Conservation (phyloP, 2,329 filamentous ascomycete genomes). For the Ceratocystis cubensis region DNA sequence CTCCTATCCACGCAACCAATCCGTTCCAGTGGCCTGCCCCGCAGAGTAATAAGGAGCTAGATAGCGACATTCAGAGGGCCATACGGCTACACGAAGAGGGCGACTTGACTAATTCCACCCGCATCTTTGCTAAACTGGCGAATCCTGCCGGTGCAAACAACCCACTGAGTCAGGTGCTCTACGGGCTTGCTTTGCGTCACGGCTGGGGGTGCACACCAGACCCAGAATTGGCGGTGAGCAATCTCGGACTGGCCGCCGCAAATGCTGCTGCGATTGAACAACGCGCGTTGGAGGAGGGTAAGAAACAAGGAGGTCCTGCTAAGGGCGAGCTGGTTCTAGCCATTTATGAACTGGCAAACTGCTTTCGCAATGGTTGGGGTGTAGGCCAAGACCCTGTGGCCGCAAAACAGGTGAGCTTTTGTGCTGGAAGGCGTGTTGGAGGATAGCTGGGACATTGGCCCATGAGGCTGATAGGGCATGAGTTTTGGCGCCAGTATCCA, state of each 20-base stretch:
- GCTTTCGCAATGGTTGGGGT: slow-evolving; percentile 90
- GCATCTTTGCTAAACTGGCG: slow-evolving; percentile 71
- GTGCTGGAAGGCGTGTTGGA: background rate
- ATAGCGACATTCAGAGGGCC: slow-evolving; percentile 80
- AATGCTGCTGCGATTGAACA: slow-evolving; percentile 83
- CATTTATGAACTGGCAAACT: slow-evolving; percentile 89
- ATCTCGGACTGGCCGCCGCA: slow-evolving; percentile 75
- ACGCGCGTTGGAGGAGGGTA: slow-evolving; percentile 69
- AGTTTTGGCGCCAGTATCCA: background rate
- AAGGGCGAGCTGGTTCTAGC: slow-evolving; percentile 94
- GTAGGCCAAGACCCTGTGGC: slow-evolving; percentile 74
- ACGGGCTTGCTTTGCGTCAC: slow-evolving; percentile 81
- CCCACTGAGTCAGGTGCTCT: slow-evolving; percentile 87
- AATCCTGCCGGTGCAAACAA: slow-evolving; percentile 79
- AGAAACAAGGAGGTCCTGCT: slow-evolving; percentile 85
- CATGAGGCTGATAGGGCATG: background rate
- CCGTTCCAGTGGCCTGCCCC: slow-evolving; percentile 27
- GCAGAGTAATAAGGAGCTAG: slow-evolving; percentile 31
- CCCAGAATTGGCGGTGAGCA: slow-evolving; percentile 61
- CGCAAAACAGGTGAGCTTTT: slow-evolving; percentile 51
- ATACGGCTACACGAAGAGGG: slow-evolving; percentile 84
- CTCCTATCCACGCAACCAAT: slow-evolving; percentile 21
- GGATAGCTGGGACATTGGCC: background rate
- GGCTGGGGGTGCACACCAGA: slow-evolving; percentile 80
- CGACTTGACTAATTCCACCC: slow-evolving; percentile 65